Evolutionary conservation across 371 early-diverging fungal species (phyloP).

Genomic region (Syncephalastrum racemosum): DNA sequence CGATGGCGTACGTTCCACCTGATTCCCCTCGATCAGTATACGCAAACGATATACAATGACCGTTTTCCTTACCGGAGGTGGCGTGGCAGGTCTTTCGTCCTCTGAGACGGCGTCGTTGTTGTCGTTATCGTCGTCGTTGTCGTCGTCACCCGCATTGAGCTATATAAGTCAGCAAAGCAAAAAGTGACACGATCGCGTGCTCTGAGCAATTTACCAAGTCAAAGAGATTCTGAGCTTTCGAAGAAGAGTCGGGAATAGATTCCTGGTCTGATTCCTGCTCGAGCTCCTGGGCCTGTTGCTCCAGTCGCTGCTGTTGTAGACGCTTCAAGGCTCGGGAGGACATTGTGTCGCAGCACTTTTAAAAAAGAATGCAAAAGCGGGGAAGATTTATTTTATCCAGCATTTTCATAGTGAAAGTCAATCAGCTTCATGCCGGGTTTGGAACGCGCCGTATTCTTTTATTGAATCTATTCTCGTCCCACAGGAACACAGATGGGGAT

Average conservation of each 20-base stretch:
- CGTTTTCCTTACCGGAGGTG: background rate
- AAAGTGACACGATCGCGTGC: background rate
- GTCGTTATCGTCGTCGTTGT: constrained; percentile 24
- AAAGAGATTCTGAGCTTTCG: constrained; percentile 58
- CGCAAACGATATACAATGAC: background rate
- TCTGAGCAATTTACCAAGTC: constrained; percentile 52
- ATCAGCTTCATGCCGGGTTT: too few relatives aligned
- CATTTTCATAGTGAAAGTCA: too few relatives aligned
- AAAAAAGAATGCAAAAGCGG: too few relatives aligned
- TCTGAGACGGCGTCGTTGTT: constrained; percentile 26
- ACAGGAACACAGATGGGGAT: too few relatives aligned
- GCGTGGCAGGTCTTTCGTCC: background rate
- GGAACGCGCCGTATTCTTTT: too few relatives aligned
- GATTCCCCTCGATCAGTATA: background rate
- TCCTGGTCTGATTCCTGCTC: constrained; percentile 40
- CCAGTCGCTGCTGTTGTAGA: constrained; percentile 36
- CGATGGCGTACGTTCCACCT: constrained; percentile 2
- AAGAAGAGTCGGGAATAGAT: constrained; percentile 9
- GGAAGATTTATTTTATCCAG: too few relatives aligned
- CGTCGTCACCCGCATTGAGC: constrained; percentile 43
- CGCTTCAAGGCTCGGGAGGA: constrained; percentile 46
- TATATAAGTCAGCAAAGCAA: background rate
- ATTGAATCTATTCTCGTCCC: too few relatives aligned
- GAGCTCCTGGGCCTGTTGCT: constrained; percentile 18
- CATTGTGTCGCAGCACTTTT: constrained; percentile 20